Evolutionary conservation across 257 asterid species (phyloP), one percentile per base, ranked within the genome.

Genomic region (Lycium barbarum): DNA sequence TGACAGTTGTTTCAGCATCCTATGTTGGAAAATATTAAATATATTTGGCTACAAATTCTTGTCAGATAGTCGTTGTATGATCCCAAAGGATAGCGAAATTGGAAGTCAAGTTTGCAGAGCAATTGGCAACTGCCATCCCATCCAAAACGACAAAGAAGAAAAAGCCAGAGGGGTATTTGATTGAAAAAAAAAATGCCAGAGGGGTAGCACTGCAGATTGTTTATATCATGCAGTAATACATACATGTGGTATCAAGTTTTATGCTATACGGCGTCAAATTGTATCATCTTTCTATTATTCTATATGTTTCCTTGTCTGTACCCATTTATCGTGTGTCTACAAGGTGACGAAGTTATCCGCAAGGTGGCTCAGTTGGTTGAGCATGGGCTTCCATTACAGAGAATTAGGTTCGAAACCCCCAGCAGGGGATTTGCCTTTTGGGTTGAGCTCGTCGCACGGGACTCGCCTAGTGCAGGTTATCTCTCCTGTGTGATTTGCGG

Each of bases 51-150:
- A 59, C 33, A 58, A 6, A 58, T 0, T 55, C 2, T 33, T 80
- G 53, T 33, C 40, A 13, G 7, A 6, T 18, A n/a, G 35, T 12
- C 49, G 22, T 0, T 61, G 9, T 26, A 26, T 79, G 66, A 70
- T 40, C 78, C 82, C 79, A 62, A 55, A 65, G 33, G 71, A 58
- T 84, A 36, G 83, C 9, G 58, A 65, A 35, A 65, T 45, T 26
- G n/a, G 76, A 33, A 83, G 3, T 6, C 2, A 58, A 61, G 81
- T 63, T 86, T 12, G 12, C n/a, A 20, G 65, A 57, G 38, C 22
- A 26, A 62, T 5, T 59, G 79, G 38, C 22, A 26, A 62, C 3
- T 59, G 79, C 7, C 70, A n/a, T 59, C 45, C 35, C 20, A 40
- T 3, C 65, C 65, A 15, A 12, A 58, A 58, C 26, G 18, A 59